Conservation (phyloP, 257 asterid species). For the Salvia splendens region DNA sequence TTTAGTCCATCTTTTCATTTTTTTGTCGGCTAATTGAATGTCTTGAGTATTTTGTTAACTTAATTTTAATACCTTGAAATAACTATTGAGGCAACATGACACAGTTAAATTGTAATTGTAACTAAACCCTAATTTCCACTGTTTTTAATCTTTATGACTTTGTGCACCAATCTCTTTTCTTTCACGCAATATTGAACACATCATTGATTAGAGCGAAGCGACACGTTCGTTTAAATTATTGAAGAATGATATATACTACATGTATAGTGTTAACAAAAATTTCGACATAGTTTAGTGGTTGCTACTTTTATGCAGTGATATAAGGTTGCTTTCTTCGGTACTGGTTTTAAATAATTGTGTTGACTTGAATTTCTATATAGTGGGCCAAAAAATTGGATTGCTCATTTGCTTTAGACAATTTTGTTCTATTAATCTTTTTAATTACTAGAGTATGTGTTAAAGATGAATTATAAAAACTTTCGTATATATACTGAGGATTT, state of each 20-base stretch:
- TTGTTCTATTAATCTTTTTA: too few species aligned
- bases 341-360: slow-evolving; percentile 16
- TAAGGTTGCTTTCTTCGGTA: slow-evolving; percentile 27
- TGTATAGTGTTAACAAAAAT: slow-evolving; percentile 25
- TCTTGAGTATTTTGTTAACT: too few species aligned
- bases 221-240: slow-evolving; percentile 21
- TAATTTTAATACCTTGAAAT: too few species aligned
- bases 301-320: not conserved
- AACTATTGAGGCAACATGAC: too few species aligned
- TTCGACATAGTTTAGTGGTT: slow-evolving; percentile 26
- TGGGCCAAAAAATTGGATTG: too few species aligned
- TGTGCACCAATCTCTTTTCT: not conserved
- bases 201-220: slow-evolving; percentile 16
- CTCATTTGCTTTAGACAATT: too few species aligned
- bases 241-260: slow-evolving; percentile 18
- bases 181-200: slow-evolving; percentile 30
- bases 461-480: too few species aligned
- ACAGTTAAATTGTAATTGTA: not conserved
- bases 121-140: slow-evolving; percentile 23
- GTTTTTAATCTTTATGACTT: not conserved
- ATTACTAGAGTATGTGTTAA: too few species aligned
- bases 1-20: too few species aligned
- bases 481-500: too few species aligned
- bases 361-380: slow-evolving; percentile 5
- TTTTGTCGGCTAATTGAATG: too few species aligned